phyloP scores from a whole-genome alignment of 371 early-diverging fungal genomes.

The Apophysomyces elegans region DNA sequence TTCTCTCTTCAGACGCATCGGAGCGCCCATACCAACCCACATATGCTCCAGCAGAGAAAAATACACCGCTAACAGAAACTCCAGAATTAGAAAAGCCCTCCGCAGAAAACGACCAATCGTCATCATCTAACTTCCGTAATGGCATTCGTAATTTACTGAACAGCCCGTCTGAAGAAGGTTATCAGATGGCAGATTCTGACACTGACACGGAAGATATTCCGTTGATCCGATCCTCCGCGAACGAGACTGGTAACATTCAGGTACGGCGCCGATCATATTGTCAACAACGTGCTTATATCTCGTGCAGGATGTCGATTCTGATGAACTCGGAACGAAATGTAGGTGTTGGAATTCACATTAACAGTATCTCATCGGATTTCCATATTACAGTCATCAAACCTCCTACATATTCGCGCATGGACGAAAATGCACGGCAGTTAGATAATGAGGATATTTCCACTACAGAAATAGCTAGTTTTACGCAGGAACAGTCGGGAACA shows the following conservation, averaged over 20 bases:
- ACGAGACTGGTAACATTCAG: neutral
- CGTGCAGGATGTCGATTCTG: neutral
- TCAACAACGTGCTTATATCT: neutral
- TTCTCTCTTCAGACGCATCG: slow-evolving; percentile 41
- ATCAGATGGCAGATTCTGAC: slow-evolving; percentile 46
- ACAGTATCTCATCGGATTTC: neutral
- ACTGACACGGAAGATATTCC: slow-evolving; percentile 45
- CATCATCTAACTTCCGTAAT: slow-evolving; percentile 24
- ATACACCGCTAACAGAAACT: neutral
- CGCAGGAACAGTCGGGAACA: neutral
- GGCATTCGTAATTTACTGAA: slow-evolving; percentile 43
- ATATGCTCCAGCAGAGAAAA: slow-evolving; percentile 9
- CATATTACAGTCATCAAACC: slow-evolving; percentile 2
- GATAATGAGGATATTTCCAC: neutral
- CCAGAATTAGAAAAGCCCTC: slow-evolving; percentile 3
- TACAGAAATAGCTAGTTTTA: neutral
- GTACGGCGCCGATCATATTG: neutral
- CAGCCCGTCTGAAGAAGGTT: slow-evolving; percentile 27
- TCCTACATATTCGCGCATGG: neutral
- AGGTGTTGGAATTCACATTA: neutral
- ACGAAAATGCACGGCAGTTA: neutral
- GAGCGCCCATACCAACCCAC: slow-evolving; percentile 11
- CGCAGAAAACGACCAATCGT: neutral
- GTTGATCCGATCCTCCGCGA: slow-evolving; percentile 14
- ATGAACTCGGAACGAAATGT: neutral